Percentiles rank a stretch among this genome's conserved stretches.
These are phyloP conservation scores for Abrus precatorius DNA, from an alignment of 306 rosid genomes.

Conservation along the genomic window DNA sequence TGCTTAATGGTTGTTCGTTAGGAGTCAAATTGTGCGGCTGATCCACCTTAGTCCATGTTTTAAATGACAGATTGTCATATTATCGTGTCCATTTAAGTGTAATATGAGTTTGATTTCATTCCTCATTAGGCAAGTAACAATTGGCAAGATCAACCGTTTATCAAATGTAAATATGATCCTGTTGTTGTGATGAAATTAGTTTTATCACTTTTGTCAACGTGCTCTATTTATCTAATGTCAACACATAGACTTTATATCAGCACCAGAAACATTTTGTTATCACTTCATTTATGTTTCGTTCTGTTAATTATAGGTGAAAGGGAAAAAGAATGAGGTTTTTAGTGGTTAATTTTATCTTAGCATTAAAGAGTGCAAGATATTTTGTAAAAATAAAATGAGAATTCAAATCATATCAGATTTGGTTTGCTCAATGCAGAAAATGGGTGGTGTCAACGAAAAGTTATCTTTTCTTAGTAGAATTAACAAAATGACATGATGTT, in stretches of 20 bases:
- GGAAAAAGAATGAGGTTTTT: not conserved
- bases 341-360: slow-evolving; percentile 29
- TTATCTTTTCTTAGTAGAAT: slow-evolving; percentile 21
- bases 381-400: not conserved
- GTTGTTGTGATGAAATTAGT: not conserved
- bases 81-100: slow-evolving; percentile 2
- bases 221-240: not conserved
- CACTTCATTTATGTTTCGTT: not conserved
- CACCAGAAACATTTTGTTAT: slow-evolving; percentile 9
- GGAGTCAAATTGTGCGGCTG: slow-evolving; percentile 27
- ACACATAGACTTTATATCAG: not conserved
- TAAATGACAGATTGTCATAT: not conserved
- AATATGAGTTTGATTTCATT: slow-evolving; percentile 36
- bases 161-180: slow-evolving; percentile 24
- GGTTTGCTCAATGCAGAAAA: slow-evolving; percentile 32
- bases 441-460: slow-evolving; percentile 10
- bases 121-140: slow-evolving; percentile 28
- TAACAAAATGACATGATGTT: not conserved
- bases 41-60: slow-evolving; percentile 21
- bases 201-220: slow-evolving; percentile 24
- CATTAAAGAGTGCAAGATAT: slow-evolving; percentile 6
- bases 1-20: slow-evolving; percentile 26
- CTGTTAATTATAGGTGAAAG: not conserved
- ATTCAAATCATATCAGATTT: slow-evolving; percentile 38
- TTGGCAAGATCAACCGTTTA: slow-evolving; percentile 22